Percentiles rank a stretch among this genome's conserved stretches.
phyloP scores from a whole-genome alignment of 2,329 filamentous ascomycete genomes.

The Chrysosporium queenslandicum region DNA sequence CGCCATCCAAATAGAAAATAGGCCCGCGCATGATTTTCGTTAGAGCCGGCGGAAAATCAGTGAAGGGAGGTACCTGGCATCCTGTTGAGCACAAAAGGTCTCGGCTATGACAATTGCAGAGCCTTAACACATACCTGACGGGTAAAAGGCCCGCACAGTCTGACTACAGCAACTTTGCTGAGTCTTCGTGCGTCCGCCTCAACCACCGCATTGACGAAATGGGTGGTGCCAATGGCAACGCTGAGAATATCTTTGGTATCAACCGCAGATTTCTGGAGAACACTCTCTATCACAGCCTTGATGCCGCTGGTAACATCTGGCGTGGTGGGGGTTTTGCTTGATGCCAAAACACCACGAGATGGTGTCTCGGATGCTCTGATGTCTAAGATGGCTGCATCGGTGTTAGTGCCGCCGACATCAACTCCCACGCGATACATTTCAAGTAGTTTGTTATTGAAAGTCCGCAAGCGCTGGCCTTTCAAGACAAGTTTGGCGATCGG shows the following conservation, averaged over 20 bases:
- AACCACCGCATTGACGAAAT: constrained; percentile 44
- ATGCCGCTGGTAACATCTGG: constrained; percentile 44
- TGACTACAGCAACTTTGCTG: constrained; percentile 39
- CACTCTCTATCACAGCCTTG: constrained; percentile 37
- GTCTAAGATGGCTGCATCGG: constrained; percentile 40
- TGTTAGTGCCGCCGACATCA: constrained; percentile 34
- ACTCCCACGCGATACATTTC: constrained; percentile 30
- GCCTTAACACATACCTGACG: constrained; percentile 22
- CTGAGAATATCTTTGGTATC: constrained; percentile 35
- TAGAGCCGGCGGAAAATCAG: constrained; percentile 38
- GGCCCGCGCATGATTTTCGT: constrained; percentile 35
- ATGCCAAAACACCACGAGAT: constrained; percentile 38
- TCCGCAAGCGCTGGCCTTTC: neutral
- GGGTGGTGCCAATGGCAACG: constrained; percentile 42
- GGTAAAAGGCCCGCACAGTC: constrained; percentile 40
- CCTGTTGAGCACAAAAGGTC: neutral
- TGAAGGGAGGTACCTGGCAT: constrained; percentile 36
- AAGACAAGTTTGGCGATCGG: too few relatives aligned
- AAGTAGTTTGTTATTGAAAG: neutral
- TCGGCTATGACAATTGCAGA: neutral
- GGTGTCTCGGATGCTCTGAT: constrained; percentile 28
- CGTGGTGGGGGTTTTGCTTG: constrained; percentile 43
- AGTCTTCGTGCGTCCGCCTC: constrained; percentile 39
- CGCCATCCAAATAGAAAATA: constrained; percentile 36
- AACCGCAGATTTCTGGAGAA: constrained; percentile 33